phyloP scores from a whole-genome alignment of 2,329 filamentous ascomycete species.

The Akanthomyces dipterigenus region DNA sequence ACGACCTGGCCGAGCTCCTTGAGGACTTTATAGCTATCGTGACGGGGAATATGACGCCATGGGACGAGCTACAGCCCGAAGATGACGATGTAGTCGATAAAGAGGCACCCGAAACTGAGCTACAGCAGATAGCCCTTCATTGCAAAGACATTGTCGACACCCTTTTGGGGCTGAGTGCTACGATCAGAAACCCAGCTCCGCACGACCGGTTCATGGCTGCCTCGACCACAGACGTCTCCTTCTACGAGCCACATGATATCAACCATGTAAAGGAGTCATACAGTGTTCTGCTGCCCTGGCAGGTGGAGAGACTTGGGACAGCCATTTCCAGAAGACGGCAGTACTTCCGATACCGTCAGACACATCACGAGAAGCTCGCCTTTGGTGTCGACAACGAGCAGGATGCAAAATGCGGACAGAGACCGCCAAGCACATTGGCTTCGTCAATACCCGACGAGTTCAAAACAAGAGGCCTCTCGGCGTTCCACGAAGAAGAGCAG shows the following conservation, averaged over 20 bases:
- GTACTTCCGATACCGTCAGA: slow-evolving; percentile 30
- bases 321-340: slow-evolving; percentile 29
- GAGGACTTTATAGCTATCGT: background rate
- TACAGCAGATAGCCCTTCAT: background rate
- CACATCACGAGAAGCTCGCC: slow-evolving; percentile 27
- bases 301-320: slow-evolving; percentile 23
- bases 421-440: background rate
- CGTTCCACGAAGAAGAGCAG: slow-evolving; percentile 17
- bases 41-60: background rate
- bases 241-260: slow-evolving; percentile 22
- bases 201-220: slow-evolving; percentile 25
- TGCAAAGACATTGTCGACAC: background rate
- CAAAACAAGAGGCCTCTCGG: slow-evolving; percentile 15
- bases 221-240: slow-evolving; percentile 15
- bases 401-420: slow-evolving; percentile 13
- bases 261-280: slow-evolving; percentile 27
- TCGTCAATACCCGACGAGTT: background rate
- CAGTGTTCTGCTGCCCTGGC: slow-evolving; percentile 2
- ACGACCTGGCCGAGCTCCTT: background rate
- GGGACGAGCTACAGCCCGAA: background rate
- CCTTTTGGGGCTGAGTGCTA: background rate
- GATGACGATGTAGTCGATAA: background rate
- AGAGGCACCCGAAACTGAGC: background rate
- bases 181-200: slow-evolving; percentile 19
- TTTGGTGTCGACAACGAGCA: slow-evolving; percentile 16